Base-by-base conservation (phyloP, 2,329 filamentous ascomycete species). In the Orbilia brochopaga region DNA sequence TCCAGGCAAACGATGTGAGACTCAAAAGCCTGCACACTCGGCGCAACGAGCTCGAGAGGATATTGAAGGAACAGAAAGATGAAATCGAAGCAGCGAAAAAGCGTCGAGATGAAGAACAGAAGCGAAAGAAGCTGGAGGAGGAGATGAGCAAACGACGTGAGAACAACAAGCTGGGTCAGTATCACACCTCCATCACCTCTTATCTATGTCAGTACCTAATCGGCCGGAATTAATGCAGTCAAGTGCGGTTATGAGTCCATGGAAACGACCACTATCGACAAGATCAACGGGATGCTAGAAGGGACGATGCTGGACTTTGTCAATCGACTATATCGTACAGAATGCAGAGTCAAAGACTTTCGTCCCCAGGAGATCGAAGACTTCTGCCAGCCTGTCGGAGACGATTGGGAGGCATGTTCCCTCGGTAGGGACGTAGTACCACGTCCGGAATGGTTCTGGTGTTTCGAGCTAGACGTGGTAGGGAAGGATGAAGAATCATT, bases 321-420 rank as follows among this genome's bases (percentile, higher is more conserved):
- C 55, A 70, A 64, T 23, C 66, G 66, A 7, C 61, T 48, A 19
- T 70, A 70, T 23, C 66, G 66, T 11, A 70, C 66, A 8, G 66
- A 70, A 52, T 64, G 59, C 40, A 40, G 66, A 54, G 59, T 70
- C 1, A 58, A 59, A 1, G 66, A 70, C 15, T 70, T 64, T 46
- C 59, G 66, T 17, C 66, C 66, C 13, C 48, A 59, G 1, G 48
- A 59, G 10, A 50, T 70, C 4, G 54, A 63, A 19, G 53, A 70
- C 24, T 70, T 70, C 30, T 53, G 57, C 32, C 48, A 55, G 35
- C 48, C 32, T 4, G 59, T 70, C 37, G 23, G 35, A 2, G 50
- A 52, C 17, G 66, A 70, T 17, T 46, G 7, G 4, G 59, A 48
- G 35, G 66, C 66, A 7, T 60, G 37, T 24, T 17, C 51, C 30